These are phyloP conservation scores for Phallus indusiatus DNA, from an alignment of 768 basidiomycete genomes.

Conservation along the genomic window DNA sequence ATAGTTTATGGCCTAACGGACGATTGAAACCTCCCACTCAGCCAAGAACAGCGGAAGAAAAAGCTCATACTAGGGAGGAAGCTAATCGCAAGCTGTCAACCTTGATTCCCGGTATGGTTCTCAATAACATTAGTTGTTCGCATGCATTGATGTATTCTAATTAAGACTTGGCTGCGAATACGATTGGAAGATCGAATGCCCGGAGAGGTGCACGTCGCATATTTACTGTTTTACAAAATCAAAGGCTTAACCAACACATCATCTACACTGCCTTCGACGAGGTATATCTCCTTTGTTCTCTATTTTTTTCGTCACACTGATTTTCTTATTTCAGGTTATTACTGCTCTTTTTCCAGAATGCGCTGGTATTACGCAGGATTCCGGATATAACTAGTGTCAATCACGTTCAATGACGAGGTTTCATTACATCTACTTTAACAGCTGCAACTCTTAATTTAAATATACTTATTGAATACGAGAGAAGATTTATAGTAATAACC, in stretches of 20 bases:
- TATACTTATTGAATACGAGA: no score
- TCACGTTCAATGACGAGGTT: no score
- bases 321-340: constrained; percentile 36
- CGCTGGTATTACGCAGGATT: background rate
- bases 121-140: background rate
- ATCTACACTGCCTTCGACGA: constrained; percentile 85
- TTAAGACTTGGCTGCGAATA: constrained; percentile 87
- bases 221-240: constrained; percentile 90
- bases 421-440: no score
- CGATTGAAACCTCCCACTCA: constrained; percentile 47
- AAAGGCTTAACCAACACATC: constrained; percentile 90
- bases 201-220: constrained; percentile 86
- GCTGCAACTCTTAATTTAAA: no score
- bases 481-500: no score
- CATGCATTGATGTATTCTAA: background rate
- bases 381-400: background rate
- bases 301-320: background rate
- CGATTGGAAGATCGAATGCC: constrained; percentile 97
- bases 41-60: constrained; percentile 76
- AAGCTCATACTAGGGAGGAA: constrained; percentile 67
- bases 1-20: constrained; percentile 82
- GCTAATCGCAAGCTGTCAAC: constrained; percentile 87
- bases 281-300: constrained; percentile 33
- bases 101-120: constrained; percentile 69
- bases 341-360: constrained; percentile 52